Percentiles rank a stretch among this genome's conserved stretches.
These are phyloP conservation scores for Gastrodia elata DNA, from an alignment of 106 monocot genomes.

Conservation along the genomic window DNA sequence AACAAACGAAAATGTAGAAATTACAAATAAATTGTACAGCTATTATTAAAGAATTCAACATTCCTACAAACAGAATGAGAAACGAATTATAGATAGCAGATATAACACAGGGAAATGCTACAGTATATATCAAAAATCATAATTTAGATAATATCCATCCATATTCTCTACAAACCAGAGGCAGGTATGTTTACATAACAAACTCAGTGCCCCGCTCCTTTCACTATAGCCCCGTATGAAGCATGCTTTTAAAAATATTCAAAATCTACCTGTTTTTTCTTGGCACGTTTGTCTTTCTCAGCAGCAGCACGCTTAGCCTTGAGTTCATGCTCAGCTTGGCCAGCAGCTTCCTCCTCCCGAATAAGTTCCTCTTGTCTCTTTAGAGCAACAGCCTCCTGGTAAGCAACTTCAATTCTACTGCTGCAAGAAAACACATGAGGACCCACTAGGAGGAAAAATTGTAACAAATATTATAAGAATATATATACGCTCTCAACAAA, in stretches of 20 bases:
- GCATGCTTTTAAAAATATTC: no score
- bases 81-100: neutral
- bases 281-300: conserved; percentile 73
- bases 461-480: neutral
- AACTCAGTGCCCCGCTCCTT: no score
- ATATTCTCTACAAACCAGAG: no score
- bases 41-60: neutral
- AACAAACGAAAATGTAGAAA: neutral
- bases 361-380: conserved; percentile 99
- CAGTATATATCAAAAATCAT: no score
- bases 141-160: no score
- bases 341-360: conserved; percentile 93
- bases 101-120: neutral
- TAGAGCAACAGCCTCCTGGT: conserved; percentile 90
- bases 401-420: conserved; percentile 90
- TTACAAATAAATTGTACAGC: neutral
- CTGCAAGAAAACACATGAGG: conserved; percentile 17
- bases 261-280: conserved; percentile 72
- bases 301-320: conserved; percentile 53
- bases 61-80: neutral
- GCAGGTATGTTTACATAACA: no score
- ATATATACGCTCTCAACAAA: neutral
- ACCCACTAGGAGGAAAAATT: conserved; percentile 1
- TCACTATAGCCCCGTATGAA: no score
- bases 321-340: conserved; percentile 70